These are phyloP conservation scores for Trichophyton rubrum DNA, from an alignment of 2,329 filamentous ascomycete species.

Conservation along the genomic window DNA sequence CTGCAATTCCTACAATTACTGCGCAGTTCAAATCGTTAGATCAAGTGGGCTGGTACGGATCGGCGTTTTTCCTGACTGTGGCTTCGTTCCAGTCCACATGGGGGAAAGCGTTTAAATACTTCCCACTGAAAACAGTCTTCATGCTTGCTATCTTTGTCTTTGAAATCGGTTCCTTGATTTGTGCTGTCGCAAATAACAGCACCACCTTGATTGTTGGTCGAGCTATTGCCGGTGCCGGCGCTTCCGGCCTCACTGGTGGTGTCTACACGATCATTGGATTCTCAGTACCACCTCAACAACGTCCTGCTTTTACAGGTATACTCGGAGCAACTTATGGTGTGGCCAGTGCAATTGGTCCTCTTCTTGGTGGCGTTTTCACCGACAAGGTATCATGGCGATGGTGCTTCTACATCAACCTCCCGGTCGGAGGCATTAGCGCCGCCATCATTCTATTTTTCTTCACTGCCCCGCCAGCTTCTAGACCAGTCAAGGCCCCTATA, in stretches of 20 bases:
- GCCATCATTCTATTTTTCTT: conserved; percentile 11
- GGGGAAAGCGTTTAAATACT: conserved; percentile 33
- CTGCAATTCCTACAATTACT: conserved; percentile 26
- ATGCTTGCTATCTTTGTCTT: conserved; percentile 20
- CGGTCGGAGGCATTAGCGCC: conserved; percentile 10
- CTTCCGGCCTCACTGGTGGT: conserved; percentile 29
- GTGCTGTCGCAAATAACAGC: conserved; percentile 25
- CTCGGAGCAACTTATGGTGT: conserved; percentile 13
- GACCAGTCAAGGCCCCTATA: conserved; percentile 11
- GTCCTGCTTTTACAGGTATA: conserved; percentile 12
- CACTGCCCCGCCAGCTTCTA: conserved; percentile 12
- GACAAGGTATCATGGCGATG: conserved; percentile 14
- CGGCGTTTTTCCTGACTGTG: conserved; percentile 22
- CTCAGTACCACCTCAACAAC: conserved; percentile 9
- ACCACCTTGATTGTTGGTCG: conserved; percentile 30
- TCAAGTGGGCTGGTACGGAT: conserved; percentile 29
- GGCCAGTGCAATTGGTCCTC: conserved; percentile 13
- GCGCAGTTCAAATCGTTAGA: conserved; percentile 24
- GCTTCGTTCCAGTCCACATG: conserved; percentile 21
- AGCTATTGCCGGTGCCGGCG: conserved; percentile 30
- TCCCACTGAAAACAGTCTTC: conserved; percentile 27
- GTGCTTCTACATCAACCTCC: conserved; percentile 29
- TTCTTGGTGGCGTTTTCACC: conserved; percentile 14
- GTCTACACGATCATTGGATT: conserved; percentile 19
- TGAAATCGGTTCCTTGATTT: conserved; percentile 19